These are phyloP conservation scores for Pichia sp. DNA, from an alignment of 1,139 yeast species.

Conservation along the genomic window DNA sequence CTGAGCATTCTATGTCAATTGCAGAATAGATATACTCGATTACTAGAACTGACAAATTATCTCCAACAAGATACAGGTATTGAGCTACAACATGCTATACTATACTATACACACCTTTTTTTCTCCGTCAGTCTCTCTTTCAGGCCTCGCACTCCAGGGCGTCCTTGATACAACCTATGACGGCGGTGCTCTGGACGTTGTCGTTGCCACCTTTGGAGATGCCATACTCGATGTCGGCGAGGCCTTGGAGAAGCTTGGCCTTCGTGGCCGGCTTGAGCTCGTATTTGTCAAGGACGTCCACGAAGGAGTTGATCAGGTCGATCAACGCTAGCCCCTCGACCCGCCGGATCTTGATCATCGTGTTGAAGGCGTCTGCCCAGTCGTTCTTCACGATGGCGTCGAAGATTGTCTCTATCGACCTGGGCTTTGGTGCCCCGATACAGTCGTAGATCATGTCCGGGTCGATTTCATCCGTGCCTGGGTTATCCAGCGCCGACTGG, in stretches of 20 bases:
- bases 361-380: slow-evolving; percentile 73
- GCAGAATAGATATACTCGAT: too few species aligned
- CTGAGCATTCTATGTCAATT: slow-evolving; percentile 3
- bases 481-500: slow-evolving; percentile 61
- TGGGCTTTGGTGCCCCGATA: slow-evolving; percentile 93
- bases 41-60: too few species aligned
- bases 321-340: slow-evolving; percentile 83
- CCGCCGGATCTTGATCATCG: slow-evolving; percentile 59
- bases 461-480: slow-evolving; percentile 45
- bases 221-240: slow-evolving; percentile 86
- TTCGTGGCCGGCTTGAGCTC: slow-evolving; percentile 63
- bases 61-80: too few species aligned
- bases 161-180: slow-evolving; percentile 77
- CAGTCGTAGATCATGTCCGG: slow-evolving; percentile 83
- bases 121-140: background rate
- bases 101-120: too few species aligned
- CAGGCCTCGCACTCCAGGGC: slow-evolving; percentile 38
- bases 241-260: slow-evolving; percentile 57
- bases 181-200: slow-evolving; percentile 83
- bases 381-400: slow-evolving; percentile 79
- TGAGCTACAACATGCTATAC: too few species aligned
- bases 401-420: slow-evolving; percentile 69
- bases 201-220: slow-evolving; percentile 91
- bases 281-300: slow-evolving; percentile 60
- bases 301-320: slow-evolving; percentile 75